Conservation (phyloP, 371 early-diverging fungal genomes). For the Mortierella sp. region DNA sequence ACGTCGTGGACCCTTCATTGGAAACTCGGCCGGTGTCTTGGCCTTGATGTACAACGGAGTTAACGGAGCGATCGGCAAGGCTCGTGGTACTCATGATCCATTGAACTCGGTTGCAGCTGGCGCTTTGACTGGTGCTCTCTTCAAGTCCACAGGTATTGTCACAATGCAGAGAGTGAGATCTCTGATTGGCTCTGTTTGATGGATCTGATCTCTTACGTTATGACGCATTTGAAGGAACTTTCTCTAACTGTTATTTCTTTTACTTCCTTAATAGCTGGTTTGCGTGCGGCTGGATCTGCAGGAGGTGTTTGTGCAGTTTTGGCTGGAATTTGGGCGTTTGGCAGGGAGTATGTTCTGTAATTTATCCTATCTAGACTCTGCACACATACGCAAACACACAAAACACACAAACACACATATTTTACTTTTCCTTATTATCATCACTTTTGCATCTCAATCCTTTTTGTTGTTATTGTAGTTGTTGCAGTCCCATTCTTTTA, state of each 20-base stretch:
- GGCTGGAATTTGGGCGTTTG: slow-evolving; percentile 61
- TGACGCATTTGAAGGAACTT: neutral
- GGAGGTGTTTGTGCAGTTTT: slow-evolving; percentile 71
- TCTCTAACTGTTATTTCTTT: neutral
- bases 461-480: neutral
- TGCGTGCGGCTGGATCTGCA: slow-evolving; percentile 66
- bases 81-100: slow-evolving; percentile 75
- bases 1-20: slow-evolving; percentile 89
- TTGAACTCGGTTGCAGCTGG: slow-evolving; percentile 80
- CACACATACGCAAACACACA: neutral
- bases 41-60: slow-evolving; percentile 87
- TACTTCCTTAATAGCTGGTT: slow-evolving; percentile 47
- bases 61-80: slow-evolving; percentile 74
- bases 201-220: neutral
- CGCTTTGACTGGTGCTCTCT: slow-evolving; percentile 81
- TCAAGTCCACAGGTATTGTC: slow-evolving; percentile 72
- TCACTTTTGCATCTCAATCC: slow-evolving; percentile 1
- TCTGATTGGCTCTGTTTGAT: too few species aligned
- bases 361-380: slow-evolving; percentile 7
- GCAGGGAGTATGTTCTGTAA: slow-evolving; percentile 25
- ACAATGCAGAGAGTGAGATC: too few species aligned
- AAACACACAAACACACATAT: too few species aligned
- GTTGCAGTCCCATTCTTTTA: neutral
- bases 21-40: slow-evolving; percentile 86
- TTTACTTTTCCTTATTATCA: neutral